A percentile compares a stretch with the other conserved stretches of the same genome.
Conservation (phyloP, 129 eudicot genomes). For the Flaveria robusta region DNA sequence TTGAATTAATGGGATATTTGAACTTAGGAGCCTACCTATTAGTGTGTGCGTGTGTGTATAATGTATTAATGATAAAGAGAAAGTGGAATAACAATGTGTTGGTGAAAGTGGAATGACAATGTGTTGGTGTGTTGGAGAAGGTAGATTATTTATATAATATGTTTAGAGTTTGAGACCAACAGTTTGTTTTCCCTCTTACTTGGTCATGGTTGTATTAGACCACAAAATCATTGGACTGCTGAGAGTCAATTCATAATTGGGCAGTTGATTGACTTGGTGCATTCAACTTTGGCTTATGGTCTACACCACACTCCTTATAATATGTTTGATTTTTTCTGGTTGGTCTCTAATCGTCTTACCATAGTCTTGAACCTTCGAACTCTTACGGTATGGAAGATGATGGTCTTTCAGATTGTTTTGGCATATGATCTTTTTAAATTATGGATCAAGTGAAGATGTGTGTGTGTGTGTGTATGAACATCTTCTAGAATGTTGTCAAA, state of each 20-base stretch:
- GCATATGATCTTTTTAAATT: background rate
- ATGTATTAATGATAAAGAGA: constrained; percentile 7
- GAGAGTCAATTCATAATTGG: background rate
- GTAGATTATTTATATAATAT: background rate
- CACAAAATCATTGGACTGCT: background rate
- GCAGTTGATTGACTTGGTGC: background rate
- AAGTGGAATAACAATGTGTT: constrained; percentile 19
- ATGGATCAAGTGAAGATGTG: background rate
- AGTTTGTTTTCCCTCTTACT: background rate
- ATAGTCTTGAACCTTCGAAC: constrained; percentile 1
- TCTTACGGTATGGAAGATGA: background rate
- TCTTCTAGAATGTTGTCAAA: background rate
- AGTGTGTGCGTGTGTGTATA: background rate
- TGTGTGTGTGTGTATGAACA: no score
- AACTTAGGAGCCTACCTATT: background rate
- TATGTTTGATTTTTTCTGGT: background rate
- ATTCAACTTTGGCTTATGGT: background rate
- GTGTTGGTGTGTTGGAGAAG: constrained; percentile 11
- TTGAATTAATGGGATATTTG: background rate
- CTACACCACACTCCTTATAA: background rate
- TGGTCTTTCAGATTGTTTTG: background rate
- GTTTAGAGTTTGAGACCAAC: background rate
- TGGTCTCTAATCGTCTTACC: background rate
- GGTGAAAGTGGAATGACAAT: constrained; percentile 15
- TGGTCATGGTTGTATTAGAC: background rate